phyloP scores from a whole-genome alignment of 257 asterid genomes.

The Nicotiana benthamiana region DNA sequence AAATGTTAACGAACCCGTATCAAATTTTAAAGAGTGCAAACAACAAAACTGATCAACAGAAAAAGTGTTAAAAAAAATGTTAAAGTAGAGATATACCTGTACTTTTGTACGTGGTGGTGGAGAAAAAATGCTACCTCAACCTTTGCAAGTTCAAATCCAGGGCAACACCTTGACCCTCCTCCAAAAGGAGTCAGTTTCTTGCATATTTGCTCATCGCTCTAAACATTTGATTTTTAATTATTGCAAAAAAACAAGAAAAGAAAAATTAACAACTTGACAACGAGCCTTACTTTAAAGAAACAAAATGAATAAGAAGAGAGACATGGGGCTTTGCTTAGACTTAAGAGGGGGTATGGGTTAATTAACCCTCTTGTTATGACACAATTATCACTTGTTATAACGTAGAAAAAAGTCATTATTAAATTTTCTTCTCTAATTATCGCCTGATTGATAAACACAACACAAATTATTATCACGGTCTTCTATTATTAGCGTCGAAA shows the following conservation, averaged over 20 bases:
- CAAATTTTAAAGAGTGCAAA: too few relatives aligned
- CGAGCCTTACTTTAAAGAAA: neutral
- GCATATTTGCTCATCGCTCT: slow-evolving; percentile 56
- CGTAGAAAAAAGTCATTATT: neutral
- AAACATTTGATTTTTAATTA: neutral
- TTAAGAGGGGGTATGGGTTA: neutral
- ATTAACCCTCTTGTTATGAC: neutral
- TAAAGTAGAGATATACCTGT: slow-evolving; percentile 34
- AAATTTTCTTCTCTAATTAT: neutral
- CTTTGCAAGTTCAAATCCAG: slow-evolving; percentile 75
- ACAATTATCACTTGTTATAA: neutral
- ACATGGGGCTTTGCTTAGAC: neutral
- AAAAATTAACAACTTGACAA: neutral
- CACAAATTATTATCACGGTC: neutral
- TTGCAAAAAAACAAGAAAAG: neutral
- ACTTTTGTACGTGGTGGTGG: slow-evolving; percentile 53
- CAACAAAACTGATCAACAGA: neutral
- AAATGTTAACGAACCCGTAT: too few relatives aligned
- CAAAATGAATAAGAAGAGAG: neutral
- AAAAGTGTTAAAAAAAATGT: neutral
- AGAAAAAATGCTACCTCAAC: slow-evolving; percentile 75
- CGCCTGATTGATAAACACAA: neutral
- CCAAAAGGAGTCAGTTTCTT: slow-evolving; percentile 78
- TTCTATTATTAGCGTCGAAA: neutral
- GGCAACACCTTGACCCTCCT: slow-evolving; percentile 77